Percentiles rank a stretch among this genome's conserved stretches.
Evolutionary conservation across 75 land plant species (phyloP).

Genomic region (Cunninghamia lanceolata): DNA sequence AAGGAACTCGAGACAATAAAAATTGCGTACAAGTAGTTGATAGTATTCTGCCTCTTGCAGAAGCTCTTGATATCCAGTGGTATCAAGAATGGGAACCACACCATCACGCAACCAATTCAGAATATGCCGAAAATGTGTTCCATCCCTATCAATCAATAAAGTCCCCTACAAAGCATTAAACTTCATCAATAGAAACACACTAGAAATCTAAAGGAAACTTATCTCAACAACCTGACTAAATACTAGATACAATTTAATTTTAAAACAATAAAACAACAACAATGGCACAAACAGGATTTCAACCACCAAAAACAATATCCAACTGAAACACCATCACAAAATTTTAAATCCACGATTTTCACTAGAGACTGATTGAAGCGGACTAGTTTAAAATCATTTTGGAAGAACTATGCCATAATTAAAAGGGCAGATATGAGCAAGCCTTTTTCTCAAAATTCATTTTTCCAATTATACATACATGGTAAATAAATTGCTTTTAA

Average conservation of each 20-base stretch:
- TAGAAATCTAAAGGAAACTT: not conserved
- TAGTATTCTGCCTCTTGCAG: constrained; percentile 88
- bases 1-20: not conserved
- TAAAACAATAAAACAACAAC: not conserved
- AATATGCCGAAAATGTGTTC: constrained; percentile 87
- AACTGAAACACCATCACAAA: not conserved
- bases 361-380: not conserved
- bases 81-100: constrained; percentile 53
- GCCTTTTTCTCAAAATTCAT: no score
- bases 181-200: not conserved
- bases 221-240: not conserved
- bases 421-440: no score
- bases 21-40: constrained; percentile 58
- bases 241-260: not conserved
- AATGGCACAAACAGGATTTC: not conserved
- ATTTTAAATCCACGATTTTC: not conserved
- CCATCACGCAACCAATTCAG: constrained; percentile 94
- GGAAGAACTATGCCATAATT: not conserved
- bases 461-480: no score
- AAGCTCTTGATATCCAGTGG: constrained; percentile 60
- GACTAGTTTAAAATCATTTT: not conserved
- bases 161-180: constrained; percentile 48
- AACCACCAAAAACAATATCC: not conserved
- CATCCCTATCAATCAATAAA: constrained; percentile 94
- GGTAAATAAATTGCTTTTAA: no score